A percentile compares a stretch with the other conserved stretches of the same genome.
Conservation (phyloP, 208 protist species). For the Naegleria gruberi region DNA sequence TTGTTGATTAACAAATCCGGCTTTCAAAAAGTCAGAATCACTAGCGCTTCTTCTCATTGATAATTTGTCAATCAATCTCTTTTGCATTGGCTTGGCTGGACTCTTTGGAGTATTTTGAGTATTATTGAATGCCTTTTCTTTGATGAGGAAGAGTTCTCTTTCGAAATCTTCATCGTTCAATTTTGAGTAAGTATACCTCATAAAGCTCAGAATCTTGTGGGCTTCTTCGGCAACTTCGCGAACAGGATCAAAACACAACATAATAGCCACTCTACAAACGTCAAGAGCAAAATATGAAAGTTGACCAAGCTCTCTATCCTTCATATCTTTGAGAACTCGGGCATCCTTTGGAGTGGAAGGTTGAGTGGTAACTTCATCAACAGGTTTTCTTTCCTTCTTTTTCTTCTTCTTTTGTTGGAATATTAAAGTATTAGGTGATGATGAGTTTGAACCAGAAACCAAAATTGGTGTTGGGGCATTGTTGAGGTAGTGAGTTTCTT, state of each 20-base stretch:
- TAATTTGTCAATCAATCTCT: not conserved
- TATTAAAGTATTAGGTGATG: not conserved
- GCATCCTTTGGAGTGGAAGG: not conserved
- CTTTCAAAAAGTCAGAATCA: not conserved
- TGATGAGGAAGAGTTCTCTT: not conserved
- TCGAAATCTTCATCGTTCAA: not conserved
- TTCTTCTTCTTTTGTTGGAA: not conserved
- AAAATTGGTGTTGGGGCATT: not conserved
- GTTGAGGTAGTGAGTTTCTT: not conserved
- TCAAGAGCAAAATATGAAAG: not conserved
- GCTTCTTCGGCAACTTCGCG: not conserved
- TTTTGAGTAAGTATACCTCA: not conserved
- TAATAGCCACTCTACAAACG: slow-evolving; percentile 1
- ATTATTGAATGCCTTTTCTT: not conserved
- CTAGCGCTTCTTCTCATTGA: slow-evolving; percentile 1
- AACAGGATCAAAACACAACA: slow-evolving; percentile 1
- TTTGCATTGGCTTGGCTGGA: not conserved
- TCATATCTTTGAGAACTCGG: not conserved
- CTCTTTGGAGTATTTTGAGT: not conserved
- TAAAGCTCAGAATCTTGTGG: not conserved
- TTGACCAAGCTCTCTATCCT: slow-evolving; percentile 1
- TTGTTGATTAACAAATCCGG: not conserved
- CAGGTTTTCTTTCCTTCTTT: not conserved
- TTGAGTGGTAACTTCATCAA: not conserved
- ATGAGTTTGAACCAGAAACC: not conserved